Percentiles rank a stretch among this genome's conserved stretches.
Conservation (phyloP, 495 filamentous ascomycete species). For the Annulohypoxylon nitens region DNA sequence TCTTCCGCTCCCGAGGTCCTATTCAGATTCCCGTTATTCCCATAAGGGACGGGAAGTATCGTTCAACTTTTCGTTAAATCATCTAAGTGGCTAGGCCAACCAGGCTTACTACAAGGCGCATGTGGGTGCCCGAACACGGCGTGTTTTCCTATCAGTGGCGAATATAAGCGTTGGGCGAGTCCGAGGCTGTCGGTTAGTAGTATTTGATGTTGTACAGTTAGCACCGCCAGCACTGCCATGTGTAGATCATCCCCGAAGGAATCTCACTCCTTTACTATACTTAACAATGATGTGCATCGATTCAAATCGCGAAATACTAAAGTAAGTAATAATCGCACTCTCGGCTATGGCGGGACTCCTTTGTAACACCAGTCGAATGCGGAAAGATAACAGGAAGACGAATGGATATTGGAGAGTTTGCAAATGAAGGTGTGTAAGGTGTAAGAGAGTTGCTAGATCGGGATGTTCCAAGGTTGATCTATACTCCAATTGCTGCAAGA, state of each 20-base stretch:
- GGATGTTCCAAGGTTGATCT: slow-evolving; percentile 21
- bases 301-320: slow-evolving; percentile 1
- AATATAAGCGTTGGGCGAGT: slow-evolving; percentile 8
- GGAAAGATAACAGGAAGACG: not conserved
- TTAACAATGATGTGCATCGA: slow-evolving; percentile 39
- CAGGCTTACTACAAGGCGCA: not conserved
- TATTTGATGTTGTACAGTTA: slow-evolving; percentile 25
- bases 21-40: not conserved
- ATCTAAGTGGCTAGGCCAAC: not conserved
- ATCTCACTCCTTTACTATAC: slow-evolving; percentile 35
- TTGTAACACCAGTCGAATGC: not conserved
- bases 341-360: slow-evolving; percentile 26
- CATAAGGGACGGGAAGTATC: not conserved
- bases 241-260: slow-evolving; percentile 40
- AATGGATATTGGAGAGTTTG: not conserved
- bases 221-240: slow-evolving; percentile 39
- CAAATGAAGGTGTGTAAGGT: not conserved
- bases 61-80: slow-evolving; percentile 13
- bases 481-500: slow-evolving; percentile 36
- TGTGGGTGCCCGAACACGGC: not conserved
- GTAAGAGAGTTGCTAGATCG: slow-evolving; percentile 27
- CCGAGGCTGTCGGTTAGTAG: slow-evolving; percentile 7
- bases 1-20: slow-evolving; percentile 2
- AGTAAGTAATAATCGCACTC: slow-evolving; percentile 6
- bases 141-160: slow-evolving; percentile 24